A percentile compares a stretch with the other conserved stretches of the same genome.
Evolutionary conservation across 169 alveolate genomes (phyloP).

Genomic region (Eimeria maxima): DNA sequence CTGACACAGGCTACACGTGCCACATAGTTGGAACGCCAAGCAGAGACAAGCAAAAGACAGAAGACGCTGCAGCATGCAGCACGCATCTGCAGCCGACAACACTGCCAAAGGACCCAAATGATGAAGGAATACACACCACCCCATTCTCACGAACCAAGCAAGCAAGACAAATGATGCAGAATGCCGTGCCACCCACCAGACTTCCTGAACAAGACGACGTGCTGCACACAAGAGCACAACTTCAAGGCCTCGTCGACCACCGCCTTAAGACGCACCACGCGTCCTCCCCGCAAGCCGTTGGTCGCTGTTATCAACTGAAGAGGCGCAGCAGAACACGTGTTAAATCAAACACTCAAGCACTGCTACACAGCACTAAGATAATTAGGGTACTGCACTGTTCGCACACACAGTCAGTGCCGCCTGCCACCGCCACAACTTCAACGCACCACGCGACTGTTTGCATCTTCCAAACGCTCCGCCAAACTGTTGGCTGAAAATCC

Average conservation of each 20-base stretch:
- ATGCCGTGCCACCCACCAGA: constrained; percentile 81
- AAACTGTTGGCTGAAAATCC: constrained; percentile 98
- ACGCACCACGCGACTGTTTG: constrained; percentile 87
- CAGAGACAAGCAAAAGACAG: too few species aligned
- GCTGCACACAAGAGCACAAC: constrained; percentile 86
- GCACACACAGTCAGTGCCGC: too few species aligned
- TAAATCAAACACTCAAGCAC: neutral
- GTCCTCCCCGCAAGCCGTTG: constrained; percentile 95
- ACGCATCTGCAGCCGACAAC: too few species aligned
- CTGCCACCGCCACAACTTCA: too few species aligned
- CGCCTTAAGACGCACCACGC: constrained; percentile 90
- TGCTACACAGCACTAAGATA: neutral
- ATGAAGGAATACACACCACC: too few species aligned
- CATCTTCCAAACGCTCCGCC: constrained; percentile 95
- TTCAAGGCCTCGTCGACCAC: constrained; percentile 94
- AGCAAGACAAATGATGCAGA: neutral
- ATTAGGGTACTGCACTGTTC: too few species aligned
- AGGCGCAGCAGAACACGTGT: neutral
- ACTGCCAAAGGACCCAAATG: too few species aligned
- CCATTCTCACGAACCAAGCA: too few species aligned
- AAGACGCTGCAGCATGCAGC: too few species aligned
- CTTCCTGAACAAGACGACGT: constrained; percentile 89
- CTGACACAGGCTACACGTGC: too few species aligned
- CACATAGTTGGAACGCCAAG: too few species aligned
- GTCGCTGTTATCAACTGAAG: constrained; percentile 93